Evolutionary conservation across 2,329 filamentous ascomycete genomes (phyloP).

Genomic region (Aspergillus ochraceoroseus): DNA sequence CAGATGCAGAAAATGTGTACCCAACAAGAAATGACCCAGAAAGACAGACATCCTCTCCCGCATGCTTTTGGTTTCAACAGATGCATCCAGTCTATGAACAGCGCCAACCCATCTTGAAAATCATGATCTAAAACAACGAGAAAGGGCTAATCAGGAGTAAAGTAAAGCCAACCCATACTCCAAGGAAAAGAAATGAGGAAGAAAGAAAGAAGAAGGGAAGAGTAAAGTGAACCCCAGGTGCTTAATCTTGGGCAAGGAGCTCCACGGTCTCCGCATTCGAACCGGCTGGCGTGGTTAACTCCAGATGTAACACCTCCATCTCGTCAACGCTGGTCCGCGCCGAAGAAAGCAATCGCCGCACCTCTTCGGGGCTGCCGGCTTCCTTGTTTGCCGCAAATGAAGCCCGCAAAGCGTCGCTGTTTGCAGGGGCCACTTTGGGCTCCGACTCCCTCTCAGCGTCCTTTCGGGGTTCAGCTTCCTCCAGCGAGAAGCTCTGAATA

Average conservation of each 20-base stretch:
- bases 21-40: conserved; percentile 28
- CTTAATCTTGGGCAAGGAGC: conserved; percentile 12
- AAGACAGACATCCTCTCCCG: conserved; percentile 21
- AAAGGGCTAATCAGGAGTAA: too few species aligned
- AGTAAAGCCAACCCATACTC: too few species aligned
- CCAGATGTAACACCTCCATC: conserved; percentile 27
- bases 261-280: too few species aligned
- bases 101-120: conserved; percentile 29
- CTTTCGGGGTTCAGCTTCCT: conserved; percentile 52
- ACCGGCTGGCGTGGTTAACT: too few species aligned
- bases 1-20: conserved; percentile 36
- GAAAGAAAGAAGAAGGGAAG: conserved; percentile 8
- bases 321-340: conserved; percentile 36
- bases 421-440: conserved; percentile 28
- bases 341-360: conserved; percentile 35
- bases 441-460: conserved; percentile 40
- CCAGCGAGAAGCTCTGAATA: conserved; percentile 68
- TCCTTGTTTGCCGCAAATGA: conserved; percentile 23
- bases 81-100: conserved; percentile 38
- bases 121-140: conserved; percentile 24
- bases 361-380: conserved; percentile 30
- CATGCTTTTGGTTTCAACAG: conserved; percentile 28
- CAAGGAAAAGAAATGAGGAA: conserved; percentile 14
- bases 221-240: conserved; percentile 5
- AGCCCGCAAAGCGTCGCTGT: conserved; percentile 24